Evolutionary conservation across 2,329 filamentous ascomycete species (phyloP).

Genomic region (Fusarium buharicum): DNA sequence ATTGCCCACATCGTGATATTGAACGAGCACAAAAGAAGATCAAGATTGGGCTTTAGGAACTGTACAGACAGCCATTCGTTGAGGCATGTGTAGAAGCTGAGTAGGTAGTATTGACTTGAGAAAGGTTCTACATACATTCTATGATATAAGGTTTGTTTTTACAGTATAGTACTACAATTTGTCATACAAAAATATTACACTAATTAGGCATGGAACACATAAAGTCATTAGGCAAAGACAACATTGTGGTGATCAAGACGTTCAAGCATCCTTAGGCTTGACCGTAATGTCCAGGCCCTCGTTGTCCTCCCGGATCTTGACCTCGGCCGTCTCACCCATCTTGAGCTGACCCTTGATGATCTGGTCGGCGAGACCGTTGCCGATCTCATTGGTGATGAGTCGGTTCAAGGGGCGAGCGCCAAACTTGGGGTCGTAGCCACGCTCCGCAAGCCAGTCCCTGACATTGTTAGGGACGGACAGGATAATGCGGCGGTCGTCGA

Average conservation of each 20-base stretch:
- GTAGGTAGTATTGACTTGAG: slow-evolving; percentile 18
- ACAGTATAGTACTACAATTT: slow-evolving; percentile 15
- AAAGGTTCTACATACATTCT: slow-evolving; percentile 19
- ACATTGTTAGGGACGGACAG: slow-evolving; percentile 77
- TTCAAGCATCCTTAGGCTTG: slow-evolving; percentile 34
- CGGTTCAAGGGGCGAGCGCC: slow-evolving; percentile 92
- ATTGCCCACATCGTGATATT: too few species aligned
- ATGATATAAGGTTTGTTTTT: slow-evolving; percentile 17
- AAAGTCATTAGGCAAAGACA: slow-evolving; percentile 33
- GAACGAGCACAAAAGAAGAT: too few species aligned
- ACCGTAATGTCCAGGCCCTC: slow-evolving; percentile 64
- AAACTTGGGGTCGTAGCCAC: slow-evolving; percentile 90
- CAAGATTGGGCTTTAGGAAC: too few species aligned
- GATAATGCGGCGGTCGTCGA: slow-evolving; percentile 86
- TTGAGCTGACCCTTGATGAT: slow-evolving; percentile 89
- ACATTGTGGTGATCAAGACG: background rate
- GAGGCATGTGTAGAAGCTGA: background rate
- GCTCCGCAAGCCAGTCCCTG: slow-evolving; percentile 86
- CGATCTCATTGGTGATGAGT: slow-evolving; percentile 88
- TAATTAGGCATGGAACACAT: slow-evolving; percentile 39
- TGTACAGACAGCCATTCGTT: background rate
- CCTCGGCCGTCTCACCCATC: slow-evolving; percentile 76
- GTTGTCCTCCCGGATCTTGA: slow-evolving; percentile 72
- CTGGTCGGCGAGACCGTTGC: slow-evolving; percentile 87
- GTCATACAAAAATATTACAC: slow-evolving; percentile 18